phyloP scores from a whole-genome alignment of 768 basidiomycete species.

The Grammothele lineata region DNA sequence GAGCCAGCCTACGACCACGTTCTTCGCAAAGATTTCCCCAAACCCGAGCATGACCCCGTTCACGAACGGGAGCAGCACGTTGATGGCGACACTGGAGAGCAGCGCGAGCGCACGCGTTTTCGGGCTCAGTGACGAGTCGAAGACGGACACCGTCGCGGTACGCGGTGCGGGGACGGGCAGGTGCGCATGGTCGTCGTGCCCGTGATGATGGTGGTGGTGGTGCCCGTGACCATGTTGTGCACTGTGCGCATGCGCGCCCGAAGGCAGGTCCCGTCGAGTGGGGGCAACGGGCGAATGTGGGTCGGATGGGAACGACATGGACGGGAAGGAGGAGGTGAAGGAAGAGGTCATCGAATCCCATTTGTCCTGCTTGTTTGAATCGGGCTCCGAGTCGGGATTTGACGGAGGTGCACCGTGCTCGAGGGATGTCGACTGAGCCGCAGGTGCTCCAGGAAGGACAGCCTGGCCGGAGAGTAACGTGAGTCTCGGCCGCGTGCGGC shows the following conservation, averaged over 20 bases:
- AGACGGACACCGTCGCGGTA: conserved; percentile 59
- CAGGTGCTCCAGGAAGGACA: conserved; percentile 10
- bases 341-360: conserved; percentile 65
- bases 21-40: conserved; percentile 88
- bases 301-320: conserved; percentile 68
- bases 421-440: conserved; percentile 6
- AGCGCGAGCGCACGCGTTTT: conserved; percentile 67
- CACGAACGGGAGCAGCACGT: conserved; percentile 81
- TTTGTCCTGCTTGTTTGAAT: conserved; percentile 40
- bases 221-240: too few relatives aligned
- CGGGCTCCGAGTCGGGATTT: conserved; percentile 21
- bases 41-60: conserved; percentile 98
- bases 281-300: conserved; percentile 50
- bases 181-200: background rate
- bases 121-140: conserved; percentile 61
- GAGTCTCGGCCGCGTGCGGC: conserved; percentile 19
- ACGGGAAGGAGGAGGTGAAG: conserved; percentile 63
- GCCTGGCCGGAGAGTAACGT: too few relatives aligned
- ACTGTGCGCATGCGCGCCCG: conserved; percentile 15
- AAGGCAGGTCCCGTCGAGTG: too few relatives aligned
- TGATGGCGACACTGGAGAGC: conserved; percentile 74
- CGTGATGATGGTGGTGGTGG: conserved; percentile 7
- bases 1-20: conserved; percentile 55
- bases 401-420: conserved; percentile 7
- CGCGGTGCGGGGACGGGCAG: background rate